phyloP scores from a whole-genome alignment of 257 asterid genomes.

The Scutellaria minor region DNA sequence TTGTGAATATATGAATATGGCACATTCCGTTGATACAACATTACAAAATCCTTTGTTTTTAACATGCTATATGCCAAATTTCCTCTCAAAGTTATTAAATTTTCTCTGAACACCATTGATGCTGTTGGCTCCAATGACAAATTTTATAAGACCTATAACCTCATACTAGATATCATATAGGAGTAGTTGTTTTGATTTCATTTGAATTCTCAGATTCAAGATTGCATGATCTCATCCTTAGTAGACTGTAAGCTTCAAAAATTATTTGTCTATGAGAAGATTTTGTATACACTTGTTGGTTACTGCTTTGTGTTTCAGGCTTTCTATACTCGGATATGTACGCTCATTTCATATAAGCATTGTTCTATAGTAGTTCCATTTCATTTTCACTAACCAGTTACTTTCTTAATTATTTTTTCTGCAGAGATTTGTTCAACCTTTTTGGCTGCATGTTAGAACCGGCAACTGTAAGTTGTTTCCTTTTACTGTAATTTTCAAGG shows the following conservation, averaged over 20 bases:
- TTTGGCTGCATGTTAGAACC: conserved; percentile 77
- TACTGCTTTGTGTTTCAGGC: background rate
- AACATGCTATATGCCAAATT: background rate
- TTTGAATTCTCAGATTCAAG: background rate
- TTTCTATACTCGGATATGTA: background rate
- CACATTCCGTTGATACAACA: background rate
- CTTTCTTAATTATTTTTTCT: conserved; percentile 31
- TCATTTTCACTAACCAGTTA: conserved; percentile 13
- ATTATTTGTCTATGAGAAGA: background rate
- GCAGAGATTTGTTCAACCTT: conserved; percentile 70
- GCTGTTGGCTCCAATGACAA: background rate
- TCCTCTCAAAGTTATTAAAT: background rate
- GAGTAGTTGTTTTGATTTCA: background rate
- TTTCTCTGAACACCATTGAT: background rate
- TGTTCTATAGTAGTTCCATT: background rate
- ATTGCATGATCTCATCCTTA: background rate
- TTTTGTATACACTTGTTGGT: background rate
- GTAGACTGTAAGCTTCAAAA: too few relatives aligned
- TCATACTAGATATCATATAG: background rate
- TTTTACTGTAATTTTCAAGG: conserved; percentile 2
- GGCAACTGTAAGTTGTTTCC: conserved; percentile 59
- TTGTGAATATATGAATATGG: background rate
- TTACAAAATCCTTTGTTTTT: background rate
- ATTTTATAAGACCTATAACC: background rate
- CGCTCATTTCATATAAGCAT: background rate